Evolutionary conservation across 768 basidiomycete genomes (phyloP), one percentile per base, ranked within the genome.

Genomic region (Hygrocybe coccinea): DNA sequence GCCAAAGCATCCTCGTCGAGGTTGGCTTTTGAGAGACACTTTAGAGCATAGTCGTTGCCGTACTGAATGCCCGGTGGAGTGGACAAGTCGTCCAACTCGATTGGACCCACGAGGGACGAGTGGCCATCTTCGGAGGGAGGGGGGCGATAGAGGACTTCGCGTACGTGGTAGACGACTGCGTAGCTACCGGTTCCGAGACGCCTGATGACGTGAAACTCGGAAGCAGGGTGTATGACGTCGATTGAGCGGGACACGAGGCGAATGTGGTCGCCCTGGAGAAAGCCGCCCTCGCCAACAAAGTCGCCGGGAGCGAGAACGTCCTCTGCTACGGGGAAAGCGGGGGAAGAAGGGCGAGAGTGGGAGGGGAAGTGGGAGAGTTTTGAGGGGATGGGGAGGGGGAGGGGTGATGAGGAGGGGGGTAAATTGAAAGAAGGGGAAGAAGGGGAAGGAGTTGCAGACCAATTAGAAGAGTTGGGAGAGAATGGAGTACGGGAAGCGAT

Each of bases 11-110:
- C 94, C 62, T 86, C 81, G 71, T 91, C 85, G 59, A 97, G 85
- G 76, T 97, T 88, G 51, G 86, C 88, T 73, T 97, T 98, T 69
- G 91, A 92, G 60, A 98, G 77, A 71, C 91, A 89, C 79, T 99
- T 98, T 74, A 98, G 82, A n/a, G 97, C 97, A 70, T 85, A 91
- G 67, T 93, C 83, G 55, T 86, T 80, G 21, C 89, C 90, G 60
- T 91, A 89, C 12, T 75, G 70, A 19, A 75, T 73, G 36, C 76
- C 59, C n/a, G 59, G 64, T 48, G 66, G 62, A 54, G 57, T 41
- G 50, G 68, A 58, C 46, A 62, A 61, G 43, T 75, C 75, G 59
- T 81, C 82, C 9, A 82, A 60, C 55, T 85, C 83, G 67, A 84
- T 79, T 24, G 70, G 59, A 60, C 81, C 82, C 52, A 83, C 74